These are phyloP conservation scores for Colletotrichum spinosum DNA, from an alignment of 2,329 filamentous ascomycete genomes.

Conservation along the genomic window DNA sequence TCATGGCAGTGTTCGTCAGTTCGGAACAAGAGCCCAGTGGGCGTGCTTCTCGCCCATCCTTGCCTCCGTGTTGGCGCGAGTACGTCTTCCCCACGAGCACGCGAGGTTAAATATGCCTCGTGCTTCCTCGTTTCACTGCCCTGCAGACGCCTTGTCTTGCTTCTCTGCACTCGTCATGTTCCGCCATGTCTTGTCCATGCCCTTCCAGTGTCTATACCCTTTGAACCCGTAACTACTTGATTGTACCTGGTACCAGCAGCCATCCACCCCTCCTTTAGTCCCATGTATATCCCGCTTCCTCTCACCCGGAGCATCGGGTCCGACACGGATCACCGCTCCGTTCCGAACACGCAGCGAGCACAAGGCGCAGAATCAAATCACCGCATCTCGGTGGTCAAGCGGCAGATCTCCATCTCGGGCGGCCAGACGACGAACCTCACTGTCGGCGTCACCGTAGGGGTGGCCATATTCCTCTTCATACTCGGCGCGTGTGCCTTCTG, in stretches of 20 bases:
- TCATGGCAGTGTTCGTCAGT: constrained; percentile 20
- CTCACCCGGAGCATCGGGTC: constrained; percentile 4
- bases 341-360: not conserved
- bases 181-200: constrained; percentile 7
- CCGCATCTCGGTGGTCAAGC: constrained; percentile 4
- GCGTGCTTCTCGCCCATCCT: constrained; percentile 2
- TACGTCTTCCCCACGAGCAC: too few relatives aligned
- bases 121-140: constrained; percentile 5
- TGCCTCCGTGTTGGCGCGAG: not conserved
- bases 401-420: constrained; percentile 31
- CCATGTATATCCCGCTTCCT: constrained; percentile 37
- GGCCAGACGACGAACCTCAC: constrained; percentile 51
- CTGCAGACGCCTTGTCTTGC: constrained; percentile 9
- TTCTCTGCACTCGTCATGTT: constrained; percentile 19
- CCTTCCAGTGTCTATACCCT: constrained; percentile 14
- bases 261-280: not conserved
- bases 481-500: constrained; percentile 51
- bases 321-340: not conserved
- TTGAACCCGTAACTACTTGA: constrained; percentile 10
- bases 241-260: not conserved
- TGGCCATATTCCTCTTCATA: constrained; percentile 55
- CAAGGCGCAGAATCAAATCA: not conserved
- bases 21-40: constrained; percentile 18
- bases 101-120: constrained; percentile 32
- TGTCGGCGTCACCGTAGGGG: constrained; percentile 57